A percentile compares a stretch with the other conserved stretches of the same genome.
phyloP scores from a whole-genome alignment of 306 rosid species.

The Citrullus amarus region DNA sequence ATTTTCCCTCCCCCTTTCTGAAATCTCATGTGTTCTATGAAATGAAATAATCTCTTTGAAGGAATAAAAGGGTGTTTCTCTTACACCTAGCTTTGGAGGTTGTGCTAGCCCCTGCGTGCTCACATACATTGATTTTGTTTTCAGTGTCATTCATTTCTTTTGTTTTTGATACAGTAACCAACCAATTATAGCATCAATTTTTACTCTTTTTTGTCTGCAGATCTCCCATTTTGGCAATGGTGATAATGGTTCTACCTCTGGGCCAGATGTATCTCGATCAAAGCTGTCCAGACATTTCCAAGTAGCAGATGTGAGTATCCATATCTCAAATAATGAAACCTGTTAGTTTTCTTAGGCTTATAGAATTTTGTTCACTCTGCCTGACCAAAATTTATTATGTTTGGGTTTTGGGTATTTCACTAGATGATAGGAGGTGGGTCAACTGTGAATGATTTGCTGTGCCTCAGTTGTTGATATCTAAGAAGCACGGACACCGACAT shows the following conservation, averaged over 20 bases:
- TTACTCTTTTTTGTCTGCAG: conserved; percentile 22
- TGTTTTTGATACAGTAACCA: background rate
- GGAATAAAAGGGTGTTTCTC: background rate
- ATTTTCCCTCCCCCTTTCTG: background rate
- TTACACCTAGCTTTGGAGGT: background rate
- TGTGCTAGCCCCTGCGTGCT: background rate
- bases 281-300: conserved; percentile 44
- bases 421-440: background rate
- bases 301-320: conserved; percentile 45
- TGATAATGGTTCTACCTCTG: conserved; percentile 50
- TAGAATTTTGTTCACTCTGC: background rate
- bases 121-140: background rate
- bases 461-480: background rate
- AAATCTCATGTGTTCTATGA: background rate
- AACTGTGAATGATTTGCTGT: background rate
- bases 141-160: background rate
- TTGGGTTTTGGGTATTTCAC: background rate
- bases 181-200: background rate
- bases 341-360: background rate
- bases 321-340: background rate
- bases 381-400: background rate
- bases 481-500: no score
- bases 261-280: conserved; percentile 35
- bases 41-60: background rate
- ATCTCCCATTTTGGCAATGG: conserved; percentile 26